Conservation (phyloP, 139 green algal genomes). For the Spirogloea muscicola region DNA sequence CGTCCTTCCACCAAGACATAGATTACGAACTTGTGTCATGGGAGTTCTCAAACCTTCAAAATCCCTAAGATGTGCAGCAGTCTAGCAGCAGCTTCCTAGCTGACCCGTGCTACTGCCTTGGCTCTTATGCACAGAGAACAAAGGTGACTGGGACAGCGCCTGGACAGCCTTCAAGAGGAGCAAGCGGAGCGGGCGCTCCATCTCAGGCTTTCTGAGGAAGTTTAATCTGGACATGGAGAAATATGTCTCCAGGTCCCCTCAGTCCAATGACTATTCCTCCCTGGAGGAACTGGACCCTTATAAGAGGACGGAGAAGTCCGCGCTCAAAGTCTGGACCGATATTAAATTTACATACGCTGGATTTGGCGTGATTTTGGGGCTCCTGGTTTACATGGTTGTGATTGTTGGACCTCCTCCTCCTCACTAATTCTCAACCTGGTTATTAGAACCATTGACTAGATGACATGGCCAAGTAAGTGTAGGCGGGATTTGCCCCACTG, state of each 20-base stretch:
- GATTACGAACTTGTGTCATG: too few species aligned
- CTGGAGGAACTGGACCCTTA: slow-evolving; percentile 21
- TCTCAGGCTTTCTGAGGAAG: too few species aligned
- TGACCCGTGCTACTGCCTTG: too few species aligned
- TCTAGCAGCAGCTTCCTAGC: too few species aligned
- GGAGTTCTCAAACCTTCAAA: too few species aligned
- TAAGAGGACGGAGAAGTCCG: slow-evolving; percentile 8
- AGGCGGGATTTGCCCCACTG: too few species aligned
- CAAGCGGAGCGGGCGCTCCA: slow-evolving; percentile 1
- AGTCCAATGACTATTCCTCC: slow-evolving; percentile 3
- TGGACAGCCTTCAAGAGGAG: slow-evolving; percentile 24
- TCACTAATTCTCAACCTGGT: too few species aligned
- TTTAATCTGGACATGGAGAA: slow-evolving; percentile 39
- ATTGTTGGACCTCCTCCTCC: slow-evolving; percentile 24
- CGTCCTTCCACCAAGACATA: too few species aligned
- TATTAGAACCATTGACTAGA: too few species aligned
- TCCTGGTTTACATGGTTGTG: slow-evolving; percentile 33
- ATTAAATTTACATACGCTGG: slow-evolving; percentile 21
- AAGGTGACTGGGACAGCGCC: slow-evolving; percentile 29
- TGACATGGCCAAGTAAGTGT: too few species aligned
- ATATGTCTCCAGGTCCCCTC: slow-evolving; percentile 15
- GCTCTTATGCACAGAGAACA: too few species aligned
- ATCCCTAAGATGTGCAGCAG: too few species aligned
- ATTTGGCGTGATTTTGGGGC: slow-evolving; percentile 15
- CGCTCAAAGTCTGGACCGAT: slow-evolving; percentile 25